phyloP scores from a whole-genome alignment of 2,329 filamentous ascomycete genomes.

The Aphanoascus verrucosus region DNA sequence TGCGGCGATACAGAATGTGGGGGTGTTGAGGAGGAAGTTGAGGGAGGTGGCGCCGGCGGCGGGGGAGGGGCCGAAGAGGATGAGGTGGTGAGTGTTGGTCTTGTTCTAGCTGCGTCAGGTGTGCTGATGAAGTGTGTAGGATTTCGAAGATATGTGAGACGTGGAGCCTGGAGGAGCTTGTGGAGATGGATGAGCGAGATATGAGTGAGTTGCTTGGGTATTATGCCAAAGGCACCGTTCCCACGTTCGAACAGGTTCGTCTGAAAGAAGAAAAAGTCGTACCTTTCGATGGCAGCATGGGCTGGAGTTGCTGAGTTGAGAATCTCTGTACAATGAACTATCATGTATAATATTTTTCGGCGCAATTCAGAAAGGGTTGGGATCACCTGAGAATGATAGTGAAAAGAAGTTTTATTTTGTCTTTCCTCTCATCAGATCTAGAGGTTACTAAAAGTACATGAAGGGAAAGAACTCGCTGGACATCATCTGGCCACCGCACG shows the following conservation, averaged over 20 bases:
- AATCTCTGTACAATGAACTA: neutral
- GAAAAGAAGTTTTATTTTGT: neutral
- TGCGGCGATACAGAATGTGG: slow-evolving; percentile 74
- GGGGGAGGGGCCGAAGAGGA: slow-evolving; percentile 72
- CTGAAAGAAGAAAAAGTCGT: slow-evolving; percentile 12
- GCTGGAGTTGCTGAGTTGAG: slow-evolving; percentile 16
- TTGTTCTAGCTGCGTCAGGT: neutral
- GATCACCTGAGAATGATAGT: neutral
- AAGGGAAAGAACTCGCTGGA: slow-evolving; percentile 6
- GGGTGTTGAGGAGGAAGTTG: slow-evolving; percentile 65
- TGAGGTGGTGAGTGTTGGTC: slow-evolving; percentile 59
- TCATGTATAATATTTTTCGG: too few species aligned
- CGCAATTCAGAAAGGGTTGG: neutral
- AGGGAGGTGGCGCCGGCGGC: slow-evolving; percentile 61
- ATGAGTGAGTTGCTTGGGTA: slow-evolving; percentile 65
- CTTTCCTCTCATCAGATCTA: slow-evolving; percentile 3
- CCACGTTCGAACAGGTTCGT: slow-evolving; percentile 17
- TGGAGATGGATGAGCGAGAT: slow-evolving; percentile 62
- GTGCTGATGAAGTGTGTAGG: slow-evolving; percentile 38
- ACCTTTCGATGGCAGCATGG: slow-evolving; percentile 23
- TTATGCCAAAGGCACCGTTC: slow-evolving; percentile 38
- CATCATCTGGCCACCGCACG: slow-evolving; percentile 1
- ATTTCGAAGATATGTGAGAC: slow-evolving; percentile 76
- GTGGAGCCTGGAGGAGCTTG: slow-evolving; percentile 69
- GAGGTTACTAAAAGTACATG: slow-evolving; percentile 9